A percentile compares a stretch with the other conserved stretches of the same genome.
phyloP scores from a whole-genome alignment of 176 grass and related monocot genomes.

The Cenchrus fungigraminus region DNA sequence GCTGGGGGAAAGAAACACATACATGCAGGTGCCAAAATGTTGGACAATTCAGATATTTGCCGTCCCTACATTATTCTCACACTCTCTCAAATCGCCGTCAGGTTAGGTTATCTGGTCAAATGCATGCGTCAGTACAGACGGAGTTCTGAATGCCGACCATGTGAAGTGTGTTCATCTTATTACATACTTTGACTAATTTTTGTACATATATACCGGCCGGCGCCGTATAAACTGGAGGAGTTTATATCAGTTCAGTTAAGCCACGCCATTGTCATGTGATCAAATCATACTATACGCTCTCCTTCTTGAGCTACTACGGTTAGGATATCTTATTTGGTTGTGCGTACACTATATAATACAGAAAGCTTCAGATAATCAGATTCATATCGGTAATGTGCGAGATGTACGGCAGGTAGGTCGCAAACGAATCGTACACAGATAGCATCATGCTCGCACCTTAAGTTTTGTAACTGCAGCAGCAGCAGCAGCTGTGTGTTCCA shows the following conservation, averaged over 20 bases:
- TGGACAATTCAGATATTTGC: neutral
- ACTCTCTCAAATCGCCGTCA: neutral
- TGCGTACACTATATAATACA: neutral
- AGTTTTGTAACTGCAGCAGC: too few relatives aligned
- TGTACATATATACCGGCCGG: neutral
- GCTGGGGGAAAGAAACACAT: neutral
- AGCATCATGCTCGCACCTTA: too few relatives aligned
- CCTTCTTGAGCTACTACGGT: neutral
- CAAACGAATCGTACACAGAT: too few relatives aligned
- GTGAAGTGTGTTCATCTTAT: constrained; percentile 14
- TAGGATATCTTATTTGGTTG: constrained; percentile 1
- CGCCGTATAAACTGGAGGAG: neutral
- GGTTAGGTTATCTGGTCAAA: too few relatives aligned
- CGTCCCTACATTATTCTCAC: neutral
- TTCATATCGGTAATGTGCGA: constrained; percentile 9
- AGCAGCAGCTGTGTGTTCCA: too few relatives aligned
- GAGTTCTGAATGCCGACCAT: constrained; percentile 32
- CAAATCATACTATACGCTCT: constrained; percentile 15
- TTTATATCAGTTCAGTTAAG: too few relatives aligned
- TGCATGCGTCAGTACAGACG: neutral
- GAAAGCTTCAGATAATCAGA: neutral
- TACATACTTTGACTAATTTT: constrained; percentile 28
- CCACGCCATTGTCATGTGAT: constrained; percentile 2
- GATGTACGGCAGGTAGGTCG: neutral
- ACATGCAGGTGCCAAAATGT: neutral